Conservation (phyloP, 2,329 filamentous ascomycete genomes). For the Dendryphion nanum region DNA sequence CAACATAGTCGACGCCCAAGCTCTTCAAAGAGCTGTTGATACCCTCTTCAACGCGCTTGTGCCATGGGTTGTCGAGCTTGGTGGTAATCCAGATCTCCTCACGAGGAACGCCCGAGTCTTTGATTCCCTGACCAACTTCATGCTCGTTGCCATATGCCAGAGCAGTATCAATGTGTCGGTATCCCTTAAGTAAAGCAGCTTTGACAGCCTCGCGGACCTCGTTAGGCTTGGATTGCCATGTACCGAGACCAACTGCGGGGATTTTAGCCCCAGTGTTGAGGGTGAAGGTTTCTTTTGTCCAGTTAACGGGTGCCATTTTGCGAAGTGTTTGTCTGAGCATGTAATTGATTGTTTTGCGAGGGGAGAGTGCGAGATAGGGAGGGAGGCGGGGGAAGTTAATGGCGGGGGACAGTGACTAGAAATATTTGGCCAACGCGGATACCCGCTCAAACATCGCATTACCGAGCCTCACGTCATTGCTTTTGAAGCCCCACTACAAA, state of each 20-base stretch:
- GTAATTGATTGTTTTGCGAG: too few species aligned
- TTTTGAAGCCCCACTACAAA: too few species aligned
- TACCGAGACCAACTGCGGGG: constrained; percentile 71
- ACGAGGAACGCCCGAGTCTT: constrained; percentile 62
- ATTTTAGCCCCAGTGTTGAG: constrained; percentile 72
- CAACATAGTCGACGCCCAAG: constrained; percentile 65
- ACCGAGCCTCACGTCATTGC: too few species aligned
- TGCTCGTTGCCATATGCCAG: constrained; percentile 76
- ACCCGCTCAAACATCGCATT: too few species aligned
- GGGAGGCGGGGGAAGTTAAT: too few species aligned
- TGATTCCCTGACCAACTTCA: constrained; percentile 71
- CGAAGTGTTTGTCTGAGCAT: constrained; percentile 24
- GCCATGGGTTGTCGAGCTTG: constrained; percentile 80
- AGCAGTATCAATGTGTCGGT: constrained; percentile 75
- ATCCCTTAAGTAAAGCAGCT: constrained; percentile 64
- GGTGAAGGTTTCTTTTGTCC: constrained; percentile 46
- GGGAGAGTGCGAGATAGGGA: too few species aligned
- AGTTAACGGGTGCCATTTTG: constrained; percentile 34
- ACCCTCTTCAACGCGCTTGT: constrained; percentile 59
- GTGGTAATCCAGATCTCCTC: constrained; percentile 74
- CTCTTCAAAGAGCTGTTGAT: constrained; percentile 61
- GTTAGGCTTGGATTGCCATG: constrained; percentile 72
- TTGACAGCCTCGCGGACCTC: constrained; percentile 71
- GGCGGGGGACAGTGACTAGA: too few species aligned
- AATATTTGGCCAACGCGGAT: too few species aligned